A percentile compares a stretch with the other conserved stretches of the same genome.
Evolutionary conservation across 108 stramenopile species (phyloP).

Genomic region (Cyclostephanos tholiformis): DNA sequence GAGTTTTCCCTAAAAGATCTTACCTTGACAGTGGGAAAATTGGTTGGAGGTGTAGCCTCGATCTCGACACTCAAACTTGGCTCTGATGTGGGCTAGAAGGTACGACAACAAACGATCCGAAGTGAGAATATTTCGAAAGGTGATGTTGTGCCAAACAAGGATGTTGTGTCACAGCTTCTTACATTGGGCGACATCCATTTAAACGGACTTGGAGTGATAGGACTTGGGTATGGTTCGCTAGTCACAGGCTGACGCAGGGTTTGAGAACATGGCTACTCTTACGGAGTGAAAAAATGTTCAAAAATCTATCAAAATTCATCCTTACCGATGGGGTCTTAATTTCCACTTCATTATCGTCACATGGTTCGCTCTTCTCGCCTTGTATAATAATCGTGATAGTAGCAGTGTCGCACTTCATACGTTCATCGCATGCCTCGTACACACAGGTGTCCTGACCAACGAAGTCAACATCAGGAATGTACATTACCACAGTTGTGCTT

Average conservation of each 20-base stretch:
- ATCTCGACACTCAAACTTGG: background rate
- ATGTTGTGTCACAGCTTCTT: background rate
- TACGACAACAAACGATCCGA: background rate
- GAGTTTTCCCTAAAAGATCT: background rate
- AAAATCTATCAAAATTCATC: no score
- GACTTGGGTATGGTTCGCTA: slow-evolving; percentile 10
- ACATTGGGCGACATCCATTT: background rate
- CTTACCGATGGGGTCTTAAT: no score
- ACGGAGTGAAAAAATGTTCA: no score
- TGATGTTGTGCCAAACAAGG: background rate
- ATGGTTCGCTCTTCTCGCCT: slow-evolving; percentile 10
- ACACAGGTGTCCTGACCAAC: slow-evolving; percentile 23
- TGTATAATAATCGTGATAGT: slow-evolving; percentile 6
- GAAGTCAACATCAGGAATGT: slow-evolving; percentile 28
- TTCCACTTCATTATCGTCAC: slow-evolving; percentile 7
- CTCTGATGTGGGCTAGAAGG: background rate
- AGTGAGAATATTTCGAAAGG: no score
- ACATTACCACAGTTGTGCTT: slow-evolving; percentile 11
- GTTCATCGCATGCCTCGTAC: slow-evolving; percentile 30
- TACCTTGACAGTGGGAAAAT: background rate
- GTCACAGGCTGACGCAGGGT: background rate
- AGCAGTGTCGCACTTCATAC: slow-evolving; percentile 23
- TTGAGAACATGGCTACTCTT: no score
- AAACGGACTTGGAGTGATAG: background rate
- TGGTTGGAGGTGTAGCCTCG: background rate